A percentile compares a stretch with the other conserved stretches of the same genome.
phyloP scores from a whole-genome alignment of 1,139 yeast species.

The Saccharomyces pastorianus region DNA sequence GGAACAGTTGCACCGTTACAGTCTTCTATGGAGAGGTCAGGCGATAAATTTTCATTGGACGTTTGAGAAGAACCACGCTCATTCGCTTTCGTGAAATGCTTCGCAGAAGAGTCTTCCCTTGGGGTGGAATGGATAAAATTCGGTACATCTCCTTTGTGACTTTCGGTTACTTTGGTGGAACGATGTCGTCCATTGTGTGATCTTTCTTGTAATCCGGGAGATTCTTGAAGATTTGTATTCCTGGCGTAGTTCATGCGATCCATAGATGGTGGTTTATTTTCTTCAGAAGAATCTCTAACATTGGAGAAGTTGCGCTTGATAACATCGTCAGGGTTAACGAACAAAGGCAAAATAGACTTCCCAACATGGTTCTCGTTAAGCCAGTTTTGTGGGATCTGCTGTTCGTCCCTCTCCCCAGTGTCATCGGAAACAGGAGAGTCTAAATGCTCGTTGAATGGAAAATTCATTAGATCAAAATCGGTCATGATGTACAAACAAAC shows the following conservation, averaged over 20 bases:
- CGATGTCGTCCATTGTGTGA: not conserved
- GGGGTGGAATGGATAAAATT: not conserved
- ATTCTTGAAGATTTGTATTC: not conserved
- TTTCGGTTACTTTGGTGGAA: not conserved
- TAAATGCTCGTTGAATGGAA: not conserved
- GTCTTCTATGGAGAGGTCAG: not conserved
- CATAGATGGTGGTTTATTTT: not conserved
- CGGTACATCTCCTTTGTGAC: not conserved
- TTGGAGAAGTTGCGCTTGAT: not conserved
- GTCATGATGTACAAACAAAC: not conserved
- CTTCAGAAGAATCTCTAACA: not conserved
- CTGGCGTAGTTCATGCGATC: not conserved
- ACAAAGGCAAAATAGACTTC: not conserved
- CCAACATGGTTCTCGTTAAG: not conserved
- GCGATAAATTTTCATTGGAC: not conserved
- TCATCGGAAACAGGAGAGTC: not conserved
- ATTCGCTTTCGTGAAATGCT: not conserved
- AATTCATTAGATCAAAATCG: not conserved
- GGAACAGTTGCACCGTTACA: not conserved
- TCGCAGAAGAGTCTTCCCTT: not conserved
- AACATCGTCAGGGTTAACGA: not conserved
- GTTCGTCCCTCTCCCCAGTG: not conserved
- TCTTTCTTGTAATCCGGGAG: not conserved
- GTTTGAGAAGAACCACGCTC: not conserved
- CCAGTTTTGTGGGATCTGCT: not conserved